Evolutionary conservation across 2,329 filamentous ascomycete genomes (phyloP).

Genomic region (Apiospora aurea): DNA sequence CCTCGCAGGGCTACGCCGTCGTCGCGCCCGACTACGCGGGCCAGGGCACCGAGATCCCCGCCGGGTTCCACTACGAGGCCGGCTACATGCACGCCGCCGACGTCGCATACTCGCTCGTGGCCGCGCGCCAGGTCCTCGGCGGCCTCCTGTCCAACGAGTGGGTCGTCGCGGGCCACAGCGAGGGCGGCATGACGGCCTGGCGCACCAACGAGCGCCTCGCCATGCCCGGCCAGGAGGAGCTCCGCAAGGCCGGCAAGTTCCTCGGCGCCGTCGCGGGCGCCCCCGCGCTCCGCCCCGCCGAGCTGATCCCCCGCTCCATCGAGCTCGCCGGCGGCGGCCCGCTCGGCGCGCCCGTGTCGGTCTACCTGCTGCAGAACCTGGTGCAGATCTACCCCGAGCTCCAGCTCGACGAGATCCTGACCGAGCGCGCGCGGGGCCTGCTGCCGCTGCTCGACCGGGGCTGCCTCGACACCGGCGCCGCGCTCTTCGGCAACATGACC

Average conservation of each 20-base stretch:
- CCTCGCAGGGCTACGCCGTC: conserved; percentile 24
- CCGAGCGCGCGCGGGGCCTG: not conserved
- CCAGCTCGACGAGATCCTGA: conserved; percentile 5
- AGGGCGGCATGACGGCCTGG: conserved; percentile 26
- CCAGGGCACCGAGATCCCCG: conserved; percentile 27
- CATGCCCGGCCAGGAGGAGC: not conserved
- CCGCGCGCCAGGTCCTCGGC: conserved; percentile 16
- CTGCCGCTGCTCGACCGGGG: conserved; percentile 11
- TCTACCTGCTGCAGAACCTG: not conserved
- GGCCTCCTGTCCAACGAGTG: conserved; percentile 11
- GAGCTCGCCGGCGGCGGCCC: conserved; percentile 18
- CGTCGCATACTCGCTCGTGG: conserved; percentile 19
- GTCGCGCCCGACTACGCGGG: conserved; percentile 27
- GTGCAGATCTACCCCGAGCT: conserved; percentile 23
- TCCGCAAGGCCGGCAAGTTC: conserved; percentile 13
- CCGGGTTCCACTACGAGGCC: conserved; percentile 30
- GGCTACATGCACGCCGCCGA: conserved; percentile 27
- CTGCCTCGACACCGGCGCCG: conserved; percentile 7
- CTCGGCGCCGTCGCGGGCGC: conserved; percentile 8
- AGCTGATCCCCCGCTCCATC: conserved; percentile 16
- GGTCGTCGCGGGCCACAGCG: conserved; percentile 23
- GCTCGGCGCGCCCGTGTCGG: not conserved
- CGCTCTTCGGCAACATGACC: conserved; percentile 14
- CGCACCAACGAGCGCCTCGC: conserved; percentile 21
- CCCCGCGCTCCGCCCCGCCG: not conserved